A percentile compares a stretch with the other conserved stretches of the same genome.
These are phyloP conservation scores for Chimonanthus salicifolius DNA, from an alignment of 164 flowering plant genomes.

Conservation along the genomic window DNA sequence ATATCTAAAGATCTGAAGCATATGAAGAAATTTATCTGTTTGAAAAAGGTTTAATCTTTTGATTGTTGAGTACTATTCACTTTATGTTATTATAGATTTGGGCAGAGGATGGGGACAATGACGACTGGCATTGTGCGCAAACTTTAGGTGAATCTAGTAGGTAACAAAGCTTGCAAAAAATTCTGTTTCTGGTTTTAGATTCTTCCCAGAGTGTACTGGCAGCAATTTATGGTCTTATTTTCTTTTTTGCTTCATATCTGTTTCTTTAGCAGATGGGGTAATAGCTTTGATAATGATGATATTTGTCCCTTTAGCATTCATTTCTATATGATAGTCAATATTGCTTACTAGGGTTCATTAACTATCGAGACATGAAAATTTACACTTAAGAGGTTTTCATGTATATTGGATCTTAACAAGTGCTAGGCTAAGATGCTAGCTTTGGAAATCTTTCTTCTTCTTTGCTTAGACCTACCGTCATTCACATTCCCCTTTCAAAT, in stretches of 20 bases:
- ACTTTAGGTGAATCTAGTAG: constrained; percentile 72
- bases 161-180: constrained; percentile 27
- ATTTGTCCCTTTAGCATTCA: neutral
- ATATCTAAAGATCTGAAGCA: neutral
- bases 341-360: too few species aligned
- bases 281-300: too few species aligned
- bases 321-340: neutral
- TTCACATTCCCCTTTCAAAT: too few species aligned
- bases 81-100: constrained; percentile 50
- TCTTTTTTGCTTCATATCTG: neutral
- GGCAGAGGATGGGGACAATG: constrained; percentile 77
- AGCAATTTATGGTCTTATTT: neutral
- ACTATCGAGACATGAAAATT: too few species aligned
- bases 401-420: too few species aligned
- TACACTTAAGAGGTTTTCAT: too few species aligned
- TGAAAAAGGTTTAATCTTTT: neutral
- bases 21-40: neutral
- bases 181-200: neutral
- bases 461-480: too few species aligned
- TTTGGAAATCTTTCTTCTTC: too few species aligned
- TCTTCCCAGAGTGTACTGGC: neutral
- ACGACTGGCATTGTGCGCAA: constrained; percentile 93
- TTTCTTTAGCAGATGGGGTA: too few species aligned
- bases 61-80: neutral
- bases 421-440: too few species aligned